Evolutionary conservation across 192 early-diverging fungal species (phyloP), one percentile per base, ranked within the genome.

Genomic region (Coemansia sp.): DNA sequence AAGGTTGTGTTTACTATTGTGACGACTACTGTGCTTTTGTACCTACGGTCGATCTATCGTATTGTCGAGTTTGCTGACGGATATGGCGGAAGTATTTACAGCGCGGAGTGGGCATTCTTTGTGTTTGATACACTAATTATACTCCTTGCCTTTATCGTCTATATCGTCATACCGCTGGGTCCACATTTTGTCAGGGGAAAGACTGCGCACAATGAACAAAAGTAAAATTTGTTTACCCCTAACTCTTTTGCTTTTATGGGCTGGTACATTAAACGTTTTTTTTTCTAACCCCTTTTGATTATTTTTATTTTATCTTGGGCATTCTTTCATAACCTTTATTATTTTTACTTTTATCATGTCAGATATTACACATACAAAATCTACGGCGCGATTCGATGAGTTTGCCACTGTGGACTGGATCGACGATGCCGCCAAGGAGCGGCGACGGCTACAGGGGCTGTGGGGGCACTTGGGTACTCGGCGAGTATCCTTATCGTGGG

Each of bases 381-480:
- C 73, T 17, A 84, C 73, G 5, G 74, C 70, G 0, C 53, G 81
- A 46, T 85, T 78, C 60, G 80, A 76, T 52, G 80, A 91, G 75
- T 91, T 88, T 58, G 79, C 86, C 1, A 91, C 90, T 5, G 87
- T 91, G 28, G 87, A 91, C 68, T 91, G 88, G 87, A 80, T 89
- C 19, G 80, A 84, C 60, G 87, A 88, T 64, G 70, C 75, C 16
- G 77, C 84, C 37, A 85, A 80, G 67, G 88, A 89, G 53, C 82
- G 74, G n/a, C 71, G 60, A 21, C 71, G 85, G 14, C 64, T 83
- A 58, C 66, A 67, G 26, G 39, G n/a, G 0, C 40, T 39, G 55
- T 32, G 53, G 59, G 30, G 47, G 4, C 35, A 37, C 11, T 39
- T 57, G 11, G 53, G 28, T 3, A 67, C 23, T 0, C 46, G 49